Base-by-base conservation (phyloP, 148 eudicot genomes). In the Dysphania ambrosioides region DNA sequence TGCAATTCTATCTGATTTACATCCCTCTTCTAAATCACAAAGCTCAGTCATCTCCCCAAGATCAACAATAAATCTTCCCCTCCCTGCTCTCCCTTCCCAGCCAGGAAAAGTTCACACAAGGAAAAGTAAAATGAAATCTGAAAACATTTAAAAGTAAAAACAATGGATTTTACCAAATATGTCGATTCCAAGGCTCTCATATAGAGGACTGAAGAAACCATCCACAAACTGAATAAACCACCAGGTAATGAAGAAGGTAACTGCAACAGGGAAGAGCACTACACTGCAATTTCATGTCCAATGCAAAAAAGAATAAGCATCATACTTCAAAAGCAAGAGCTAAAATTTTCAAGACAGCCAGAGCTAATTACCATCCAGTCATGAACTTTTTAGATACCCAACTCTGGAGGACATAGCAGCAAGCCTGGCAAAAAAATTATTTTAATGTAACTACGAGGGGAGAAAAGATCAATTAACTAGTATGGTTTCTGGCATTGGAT, bases 171-270 rank as follows among this genome's bases (percentile, higher is more conserved):
- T 79, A 88, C 91, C 91, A 73, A 88, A 86, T 74, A 88, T 84
- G 40, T 88, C 87, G 67, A 88, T 77, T 69, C 91, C 91, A 31
- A 88, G 83, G 58, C 79, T 83, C 65, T 81, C 89, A 77, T 88
- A 88, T n/a, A 88, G 75, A 61, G 91, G 91, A 84, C 91, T 88
- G 83, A 88, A 88, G 87, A 88, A 88, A 70, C 91, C 89, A 67
- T 88, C 91, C 62, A 88, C 91, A 80, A 88, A 88, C 78, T 88
- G 86, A 84, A 88, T 82, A 79, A 88, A 86, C 91, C 91, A 88
- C 89, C 89, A 88, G 29, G 91, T 88, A 64, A 88, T 76, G 68
- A 88, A 88, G 81, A 88, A 88, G 19, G 91, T 86, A 58, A 88
- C 89, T 63, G 91, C 91, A 79, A 88, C 91, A 21, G 91, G 91